Evolutionary conservation across 1,284 basidiomycete genomes (phyloP).

Genomic region (Ustilago hordei): DNA sequence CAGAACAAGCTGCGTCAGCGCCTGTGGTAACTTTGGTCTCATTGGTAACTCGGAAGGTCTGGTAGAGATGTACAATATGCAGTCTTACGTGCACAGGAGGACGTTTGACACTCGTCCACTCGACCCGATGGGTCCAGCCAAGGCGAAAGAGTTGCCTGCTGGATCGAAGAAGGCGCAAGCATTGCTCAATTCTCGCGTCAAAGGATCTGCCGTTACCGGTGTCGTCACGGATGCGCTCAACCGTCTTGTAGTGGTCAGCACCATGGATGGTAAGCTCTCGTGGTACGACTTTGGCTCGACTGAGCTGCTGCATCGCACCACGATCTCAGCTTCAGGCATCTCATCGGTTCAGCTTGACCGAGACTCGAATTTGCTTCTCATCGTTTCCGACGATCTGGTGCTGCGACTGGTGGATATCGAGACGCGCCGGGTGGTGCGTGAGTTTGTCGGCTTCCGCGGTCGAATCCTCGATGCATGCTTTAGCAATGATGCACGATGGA

Average conservation of each 20-base stretch:
- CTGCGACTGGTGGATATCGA: conserved; percentile 92
- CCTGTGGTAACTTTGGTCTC: conserved; percentile 95
- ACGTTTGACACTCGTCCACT: conserved; percentile 57
- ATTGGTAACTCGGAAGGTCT: conserved; percentile 71
- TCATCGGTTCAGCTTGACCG: conserved; percentile 82
- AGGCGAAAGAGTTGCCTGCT: conserved; percentile 39
- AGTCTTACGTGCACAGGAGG: conserved; percentile 88
- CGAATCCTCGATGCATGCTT: conserved; percentile 72
- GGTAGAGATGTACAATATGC: conserved; percentile 71
- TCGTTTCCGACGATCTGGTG: conserved; percentile 84
- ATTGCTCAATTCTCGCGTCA: conserved; percentile 33
- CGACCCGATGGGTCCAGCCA: conserved; percentile 31
- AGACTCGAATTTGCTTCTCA: conserved; percentile 86
- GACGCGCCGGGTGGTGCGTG: conserved; percentile 86
- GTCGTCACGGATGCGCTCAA: conserved; percentile 89
- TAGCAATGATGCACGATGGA: conserved; percentile 93
- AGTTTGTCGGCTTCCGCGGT: conserved; percentile 73
- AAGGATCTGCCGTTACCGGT: conserved; percentile 74
- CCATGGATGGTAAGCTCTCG: conserved; percentile 85
- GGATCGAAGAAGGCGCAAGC: conserved; percentile 37
- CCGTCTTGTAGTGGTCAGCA: conserved; percentile 81
- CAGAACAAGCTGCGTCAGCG: conserved; percentile 76
- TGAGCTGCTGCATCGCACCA: conserved; percentile 76
- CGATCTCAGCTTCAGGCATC: conserved; percentile 78
- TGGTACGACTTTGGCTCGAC: conserved; percentile 96